Evolutionary conservation across 2,329 filamentous ascomycete genomes (phyloP), one percentile per base, ranked within the genome.

Genomic region (Alternaria sp.): DNA sequence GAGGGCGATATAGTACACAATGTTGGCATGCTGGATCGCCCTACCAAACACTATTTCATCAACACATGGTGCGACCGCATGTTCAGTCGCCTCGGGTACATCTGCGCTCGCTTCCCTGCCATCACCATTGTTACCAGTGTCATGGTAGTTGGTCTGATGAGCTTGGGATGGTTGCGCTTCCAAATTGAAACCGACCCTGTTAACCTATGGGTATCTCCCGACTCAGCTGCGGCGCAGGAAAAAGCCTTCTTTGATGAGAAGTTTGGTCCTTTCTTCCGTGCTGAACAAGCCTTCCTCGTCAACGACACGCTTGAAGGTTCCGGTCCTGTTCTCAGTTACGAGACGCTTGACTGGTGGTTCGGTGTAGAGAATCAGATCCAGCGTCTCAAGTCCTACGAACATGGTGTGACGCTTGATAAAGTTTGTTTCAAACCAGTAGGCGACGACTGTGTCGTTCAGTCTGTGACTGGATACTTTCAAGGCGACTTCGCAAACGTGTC

Each of bases 181-280:
- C 86, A 91, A n/a, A 85, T 99, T 36, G 95, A 98, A 78, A 91
- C 85, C 22, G 91, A 98, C 63, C 95, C 95, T 6, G 95, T 96
- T 11, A 89, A 91, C 48, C 83, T 99, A 8, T 99, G 95, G 95
- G 95, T 99, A n/a, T 94, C 94, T 70, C 95, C 95, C 7, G 91
- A 91, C 8, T 98, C 95, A 4, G 87, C 89, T 49, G 94, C 96
- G 20, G 95, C 95, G 0, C 87, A 93, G 75, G 94, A 99, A 76
- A 99, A 99, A 81, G 86, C 86, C 1, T 99, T 96, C 75, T 99
- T 98, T 66, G 96, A 99, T 75, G 78, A 87, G 36, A 93, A 93
- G 69, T 99, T 99, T 75, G 96, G 95, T 0, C 93, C 94, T 0
- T 99, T 99, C 74, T 99, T 95, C 80, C 91, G 95, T 41, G 91